Evolutionary conservation across 1,139 yeast genomes (phyloP).

Genomic region (Cylindricascospora bacillispora): DNA sequence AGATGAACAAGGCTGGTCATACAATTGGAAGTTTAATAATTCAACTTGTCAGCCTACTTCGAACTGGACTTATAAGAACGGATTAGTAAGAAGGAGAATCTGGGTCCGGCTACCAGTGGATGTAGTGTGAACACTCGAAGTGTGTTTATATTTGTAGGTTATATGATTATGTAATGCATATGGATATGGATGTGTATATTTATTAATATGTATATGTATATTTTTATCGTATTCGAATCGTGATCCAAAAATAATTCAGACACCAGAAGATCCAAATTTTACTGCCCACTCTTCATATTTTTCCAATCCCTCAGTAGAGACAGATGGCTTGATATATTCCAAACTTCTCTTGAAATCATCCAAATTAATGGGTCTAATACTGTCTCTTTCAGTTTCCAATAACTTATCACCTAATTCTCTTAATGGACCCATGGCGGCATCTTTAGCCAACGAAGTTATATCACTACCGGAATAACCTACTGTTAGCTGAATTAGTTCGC

Average conservation of each 20-base stretch:
- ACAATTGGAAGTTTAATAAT: constrained; percentile 38
- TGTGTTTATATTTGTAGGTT: no score
- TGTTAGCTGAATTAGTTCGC: constrained; percentile 46
- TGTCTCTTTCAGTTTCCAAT: constrained; percentile 72
- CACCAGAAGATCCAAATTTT: constrained; percentile 86
- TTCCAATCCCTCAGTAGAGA: constrained; percentile 66
- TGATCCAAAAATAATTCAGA: no score
- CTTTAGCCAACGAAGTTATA: constrained; percentile 89
- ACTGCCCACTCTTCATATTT: constrained; percentile 85
- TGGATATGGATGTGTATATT: no score
- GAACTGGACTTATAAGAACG: constrained; percentile 50
- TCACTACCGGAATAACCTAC: constrained; percentile 90
- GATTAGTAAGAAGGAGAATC: constrained; percentile 44
- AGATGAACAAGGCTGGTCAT: constrained; percentile 66
- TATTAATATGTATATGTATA: no score
- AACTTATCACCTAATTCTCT: constrained; percentile 83
- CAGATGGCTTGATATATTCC: constrained; percentile 83
- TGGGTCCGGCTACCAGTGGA: no score
- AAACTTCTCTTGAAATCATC: constrained; percentile 70
- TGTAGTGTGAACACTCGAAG: no score
- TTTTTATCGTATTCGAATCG: no score
- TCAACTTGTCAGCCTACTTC: no score
- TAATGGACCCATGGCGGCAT: constrained; percentile 97
- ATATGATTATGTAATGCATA: no score
- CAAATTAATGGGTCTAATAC: constrained; percentile 67